phyloP scores from a whole-genome alignment of 2,329 filamentous ascomycete genomes.

The Xenoacremonium recifei region DNA sequence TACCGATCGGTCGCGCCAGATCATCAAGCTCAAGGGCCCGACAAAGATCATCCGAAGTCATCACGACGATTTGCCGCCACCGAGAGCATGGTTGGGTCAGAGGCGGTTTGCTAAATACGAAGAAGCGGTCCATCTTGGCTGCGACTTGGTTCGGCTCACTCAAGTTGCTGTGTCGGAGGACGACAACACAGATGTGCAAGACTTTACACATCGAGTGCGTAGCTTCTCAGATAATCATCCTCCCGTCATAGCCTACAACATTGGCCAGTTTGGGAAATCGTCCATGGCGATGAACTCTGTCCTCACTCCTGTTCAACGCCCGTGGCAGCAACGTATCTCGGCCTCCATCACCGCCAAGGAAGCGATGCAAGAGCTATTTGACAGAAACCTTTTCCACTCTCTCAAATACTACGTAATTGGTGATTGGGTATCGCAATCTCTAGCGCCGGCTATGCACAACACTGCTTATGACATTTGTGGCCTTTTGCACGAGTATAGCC shows the following conservation, averaged over 20 bases:
- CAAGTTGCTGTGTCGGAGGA: slow-evolving; percentile 55
- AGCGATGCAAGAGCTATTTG: slow-evolving; percentile 63
- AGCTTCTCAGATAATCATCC: slow-evolving; percentile 40
- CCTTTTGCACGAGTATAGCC: slow-evolving; percentile 66
- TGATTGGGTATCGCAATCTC: slow-evolving; percentile 67
- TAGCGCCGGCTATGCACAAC: slow-evolving; percentile 78
- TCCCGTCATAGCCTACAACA: slow-evolving; percentile 64
- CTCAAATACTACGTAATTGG: slow-evolving; percentile 75
- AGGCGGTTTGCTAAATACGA: slow-evolving; percentile 58
- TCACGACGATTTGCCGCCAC: slow-evolving; percentile 36
- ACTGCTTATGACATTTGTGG: slow-evolving; percentile 66
- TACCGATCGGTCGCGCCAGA: slow-evolving; percentile 46
- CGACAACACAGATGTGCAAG: slow-evolving; percentile 62
- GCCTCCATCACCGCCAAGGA: slow-evolving; percentile 56
- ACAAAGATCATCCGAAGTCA: slow-evolving; percentile 63
- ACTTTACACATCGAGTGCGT: slow-evolving; percentile 50
- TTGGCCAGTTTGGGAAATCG: slow-evolving; percentile 58
- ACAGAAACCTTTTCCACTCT: slow-evolving; percentile 64
- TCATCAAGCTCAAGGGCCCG: slow-evolving; percentile 50
- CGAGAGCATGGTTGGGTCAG: slow-evolving; percentile 56
- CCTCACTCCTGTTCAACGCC: no score
- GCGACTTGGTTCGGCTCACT: slow-evolving; percentile 61
- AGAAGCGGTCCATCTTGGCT: slow-evolving; percentile 55
- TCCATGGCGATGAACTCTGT: slow-evolving; percentile 67
- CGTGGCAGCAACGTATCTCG: no score